Base-by-base conservation (phyloP, 495 filamentous ascomycete genomes). In the Copromyces sp. region DNA sequence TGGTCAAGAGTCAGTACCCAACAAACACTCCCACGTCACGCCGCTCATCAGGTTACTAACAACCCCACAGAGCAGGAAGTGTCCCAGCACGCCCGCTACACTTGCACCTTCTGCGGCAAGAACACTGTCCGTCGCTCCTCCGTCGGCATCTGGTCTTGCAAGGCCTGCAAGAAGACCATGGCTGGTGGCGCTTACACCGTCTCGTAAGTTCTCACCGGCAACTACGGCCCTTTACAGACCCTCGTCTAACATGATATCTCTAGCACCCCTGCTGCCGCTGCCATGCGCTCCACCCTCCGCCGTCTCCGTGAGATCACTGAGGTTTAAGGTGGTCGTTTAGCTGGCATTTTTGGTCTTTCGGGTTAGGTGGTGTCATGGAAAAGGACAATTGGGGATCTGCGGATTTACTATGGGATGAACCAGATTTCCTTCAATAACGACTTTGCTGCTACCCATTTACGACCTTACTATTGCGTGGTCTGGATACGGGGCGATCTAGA, bases 91-190 rank as follows among this genome's bases (percentile, higher is more conserved):
- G 93, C 94, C 84, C 88, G 90, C 83, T 98, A 98, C 89, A 89
- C 86, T 72, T 93, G 91, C 88, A 95, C 93, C 69, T 95, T 96
- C 90, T 97, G 95, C 90, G 95, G 94, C 77, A 97, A 97, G 89
- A 90, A 88, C 85, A 91, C 90, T 74, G 95, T 99, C 77, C 95
- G 95, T 89, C 90, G 95, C 75, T 86, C 93, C 76, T 89, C 93
- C 70, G 93, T 96, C 78, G 96, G 95, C 79, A 98, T 98, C 89
- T 98, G 95, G 95, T 87, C 90, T 83, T 99, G 95, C 90, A 92
- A 88, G 85, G 87, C 90, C 38, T 97, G 94, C 89, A 89, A 92
- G 84, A 97, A 97, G 92, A 92, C 89, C 74, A 90, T 97, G 78
- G 95, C 95, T 83, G 95, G 95, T 81, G 96, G 95, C 82, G 95